Percentiles rank a stretch among this genome's conserved stretches.
Evolutionary conservation across 371 early-diverging fungal genomes (phyloP).

Genomic region (Rhizopus delemar): DNA sequence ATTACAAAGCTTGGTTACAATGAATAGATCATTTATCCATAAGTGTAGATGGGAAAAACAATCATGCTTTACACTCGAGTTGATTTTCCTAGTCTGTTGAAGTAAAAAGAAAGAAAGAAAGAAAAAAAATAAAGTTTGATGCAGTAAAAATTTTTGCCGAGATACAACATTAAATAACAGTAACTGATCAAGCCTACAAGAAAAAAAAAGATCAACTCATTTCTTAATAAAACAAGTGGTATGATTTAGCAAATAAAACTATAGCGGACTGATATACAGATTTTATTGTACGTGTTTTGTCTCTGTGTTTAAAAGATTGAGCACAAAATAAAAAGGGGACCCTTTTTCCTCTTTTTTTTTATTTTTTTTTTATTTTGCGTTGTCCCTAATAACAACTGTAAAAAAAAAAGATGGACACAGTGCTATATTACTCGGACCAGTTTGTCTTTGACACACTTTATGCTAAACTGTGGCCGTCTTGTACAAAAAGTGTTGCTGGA

Average conservation of each 20-base stretch:
- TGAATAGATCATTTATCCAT: too few species aligned
- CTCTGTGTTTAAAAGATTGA: constrained; percentile 13
- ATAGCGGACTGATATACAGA: constrained; percentile 29
- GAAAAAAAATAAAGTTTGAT: not conserved
- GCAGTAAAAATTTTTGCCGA: too few species aligned
- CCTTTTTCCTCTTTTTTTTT: constrained; percentile 6
- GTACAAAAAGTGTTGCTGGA: constrained; percentile 34
- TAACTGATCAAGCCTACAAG: not conserved
- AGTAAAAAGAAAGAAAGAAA: not conserved
- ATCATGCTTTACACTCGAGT: too few species aligned
- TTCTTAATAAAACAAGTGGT: not conserved
- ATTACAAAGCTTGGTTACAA: too few species aligned
- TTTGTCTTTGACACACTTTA: constrained; percentile 61
- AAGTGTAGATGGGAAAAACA: too few species aligned
- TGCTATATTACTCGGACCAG: constrained; percentile 66
- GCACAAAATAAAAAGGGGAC: constrained; percentile 10
- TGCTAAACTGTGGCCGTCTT: constrained; percentile 29
- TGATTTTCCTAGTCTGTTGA: too few species aligned
- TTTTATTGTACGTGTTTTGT: constrained; percentile 14
- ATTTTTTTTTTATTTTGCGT: not conserved
- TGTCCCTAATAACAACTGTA: too few species aligned
- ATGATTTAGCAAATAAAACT: not conserved
- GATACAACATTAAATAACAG: not conserved
- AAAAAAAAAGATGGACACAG: constrained; percentile 66
- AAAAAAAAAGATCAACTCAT: not conserved